Percentiles rank a stretch among this genome's conserved stretches.
Conservation (phyloP, 139 green algal species). For the Parachlorella kessleri region DNA sequence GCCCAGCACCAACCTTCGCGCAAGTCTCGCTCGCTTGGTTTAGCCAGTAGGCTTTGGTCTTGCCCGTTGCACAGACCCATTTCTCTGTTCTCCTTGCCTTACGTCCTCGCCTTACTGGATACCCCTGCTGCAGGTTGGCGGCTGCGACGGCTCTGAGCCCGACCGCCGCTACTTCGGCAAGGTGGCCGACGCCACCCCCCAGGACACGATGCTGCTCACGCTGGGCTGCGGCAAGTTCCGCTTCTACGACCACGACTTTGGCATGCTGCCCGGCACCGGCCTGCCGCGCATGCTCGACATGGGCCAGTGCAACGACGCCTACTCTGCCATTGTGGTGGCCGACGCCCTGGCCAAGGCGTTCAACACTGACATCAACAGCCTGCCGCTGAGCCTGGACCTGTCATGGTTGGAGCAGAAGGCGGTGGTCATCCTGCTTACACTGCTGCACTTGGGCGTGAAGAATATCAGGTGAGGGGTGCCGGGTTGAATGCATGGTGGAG, state of each 20-base stretch:
- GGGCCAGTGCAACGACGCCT: slow-evolving; percentile 69
- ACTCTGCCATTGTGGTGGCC: slow-evolving; percentile 68
- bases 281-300: slow-evolving; percentile 82
- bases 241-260: slow-evolving; percentile 65
- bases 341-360: slow-evolving; percentile 68
- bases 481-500: too few relatives aligned
- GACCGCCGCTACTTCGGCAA: slow-evolving; percentile 29
- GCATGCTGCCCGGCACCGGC: slow-evolving; percentile 53
- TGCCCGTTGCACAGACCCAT: too few relatives aligned
- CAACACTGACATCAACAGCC: slow-evolving; percentile 69
- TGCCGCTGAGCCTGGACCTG: slow-evolving; percentile 75
- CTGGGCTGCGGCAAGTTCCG: slow-evolving; percentile 80
- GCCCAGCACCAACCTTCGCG: too few relatives aligned
- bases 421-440: slow-evolving; percentile 73
- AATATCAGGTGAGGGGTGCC: slow-evolving; percentile 61
- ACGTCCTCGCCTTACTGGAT: not conserved
- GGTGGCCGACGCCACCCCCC: slow-evolving; percentile 13
- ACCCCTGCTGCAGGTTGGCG: not conserved
- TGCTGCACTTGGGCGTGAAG: slow-evolving; percentile 74
- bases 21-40: too few relatives aligned
- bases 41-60: too few relatives aligned
- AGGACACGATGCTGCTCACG: slow-evolving; percentile 64
- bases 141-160: slow-evolving; percentile 41
- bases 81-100: too few relatives aligned
- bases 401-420: slow-evolving; percentile 86